Percentiles rank a stretch among this genome's conserved stretches.
These are phyloP conservation scores for Auriculariales sp. DNA, from an alignment of 768 basidiomycete genomes.

Conservation along the genomic window DNA sequence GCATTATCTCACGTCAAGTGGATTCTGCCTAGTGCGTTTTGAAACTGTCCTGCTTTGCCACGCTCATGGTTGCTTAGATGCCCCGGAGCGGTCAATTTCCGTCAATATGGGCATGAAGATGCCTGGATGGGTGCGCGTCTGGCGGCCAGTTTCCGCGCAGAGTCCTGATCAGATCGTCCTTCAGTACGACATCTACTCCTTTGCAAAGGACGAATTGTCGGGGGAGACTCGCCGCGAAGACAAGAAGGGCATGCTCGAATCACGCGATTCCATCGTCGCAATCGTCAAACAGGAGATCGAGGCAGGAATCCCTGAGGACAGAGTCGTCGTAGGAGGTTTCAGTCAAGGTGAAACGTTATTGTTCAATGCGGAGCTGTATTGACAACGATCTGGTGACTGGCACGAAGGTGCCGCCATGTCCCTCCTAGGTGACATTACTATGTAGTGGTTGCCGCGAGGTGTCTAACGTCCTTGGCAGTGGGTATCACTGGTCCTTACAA, in stretches of 20 bases:
- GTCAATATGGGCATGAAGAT: constrained; percentile 61
- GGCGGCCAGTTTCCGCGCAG: neutral
- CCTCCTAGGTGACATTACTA: constrained; percentile 58
- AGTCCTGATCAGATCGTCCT: neutral
- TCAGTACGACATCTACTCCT: constrained; percentile 64
- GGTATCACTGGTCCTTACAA: constrained; percentile 15
- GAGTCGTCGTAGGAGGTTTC: constrained; percentile 81
- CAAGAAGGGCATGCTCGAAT: constrained; percentile 56
- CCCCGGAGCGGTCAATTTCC: constrained; percentile 47
- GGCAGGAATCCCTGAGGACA: constrained; percentile 46
- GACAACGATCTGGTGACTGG: no score
- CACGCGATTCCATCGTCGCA: constrained; percentile 43
- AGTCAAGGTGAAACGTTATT: constrained; percentile 46
- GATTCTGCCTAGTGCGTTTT: constrained; percentile 77
- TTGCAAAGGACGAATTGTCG: constrained; percentile 31
- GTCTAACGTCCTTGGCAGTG: no score
- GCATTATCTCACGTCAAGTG: constrained; percentile 70
- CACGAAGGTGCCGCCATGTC: constrained; percentile 62
- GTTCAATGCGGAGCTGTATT: no score
- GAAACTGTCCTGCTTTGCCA: neutral
- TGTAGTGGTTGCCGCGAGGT: no score
- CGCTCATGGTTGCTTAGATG: constrained; percentile 12
- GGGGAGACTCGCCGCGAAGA: constrained; percentile 37
- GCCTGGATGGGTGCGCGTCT: constrained; percentile 45
- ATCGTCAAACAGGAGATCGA: constrained; percentile 66